Conservation (phyloP, 1,284 basidiomycete species). For the Microbotryum saponariae region DNA sequence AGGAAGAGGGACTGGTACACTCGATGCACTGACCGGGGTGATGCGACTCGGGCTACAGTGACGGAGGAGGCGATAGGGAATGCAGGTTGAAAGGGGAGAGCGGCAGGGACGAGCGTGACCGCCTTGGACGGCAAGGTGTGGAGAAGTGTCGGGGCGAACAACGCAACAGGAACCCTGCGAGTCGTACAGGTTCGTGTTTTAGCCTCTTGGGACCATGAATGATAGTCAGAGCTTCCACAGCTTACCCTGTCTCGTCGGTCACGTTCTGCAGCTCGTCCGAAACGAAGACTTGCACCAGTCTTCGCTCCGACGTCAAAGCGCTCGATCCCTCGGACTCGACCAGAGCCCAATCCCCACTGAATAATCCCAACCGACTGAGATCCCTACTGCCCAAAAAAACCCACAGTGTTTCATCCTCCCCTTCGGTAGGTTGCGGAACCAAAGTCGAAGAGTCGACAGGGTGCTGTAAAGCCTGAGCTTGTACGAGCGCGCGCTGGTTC, state of each 20-base stretch:
- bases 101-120: slow-evolving; percentile 41
- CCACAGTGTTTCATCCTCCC: slow-evolving; percentile 21
- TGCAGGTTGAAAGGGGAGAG: slow-evolving; percentile 43
- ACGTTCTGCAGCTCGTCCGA: slow-evolving; percentile 24
- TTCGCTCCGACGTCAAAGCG: slow-evolving; percentile 19
- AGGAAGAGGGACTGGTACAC: slow-evolving; percentile 65
- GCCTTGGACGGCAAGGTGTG: neutral
- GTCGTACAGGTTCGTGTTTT: too few relatives aligned
- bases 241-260: neutral
- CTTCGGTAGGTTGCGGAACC: slow-evolving; percentile 10
- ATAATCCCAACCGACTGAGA: slow-evolving; percentile 63
- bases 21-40: slow-evolving; percentile 66
- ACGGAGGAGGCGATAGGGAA: slow-evolving; percentile 66
- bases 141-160: slow-evolving; percentile 13
- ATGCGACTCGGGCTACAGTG: slow-evolving; percentile 75
- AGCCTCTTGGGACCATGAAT: too few relatives aligned
- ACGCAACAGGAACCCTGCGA: neutral
- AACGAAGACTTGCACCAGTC: slow-evolving; percentile 34
- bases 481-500: slow-evolving; percentile 24
- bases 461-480: slow-evolving; percentile 4
- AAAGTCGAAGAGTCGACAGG: slow-evolving; percentile 10
- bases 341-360: slow-evolving; percentile 82
- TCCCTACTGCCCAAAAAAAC: slow-evolving; percentile 56
- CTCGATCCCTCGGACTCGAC: slow-evolving; percentile 15
- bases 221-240: too few relatives aligned